Evolutionary conservation across 2,329 filamentous ascomycete species (phyloP).

Genomic region (Westerdykella sp.): DNA sequence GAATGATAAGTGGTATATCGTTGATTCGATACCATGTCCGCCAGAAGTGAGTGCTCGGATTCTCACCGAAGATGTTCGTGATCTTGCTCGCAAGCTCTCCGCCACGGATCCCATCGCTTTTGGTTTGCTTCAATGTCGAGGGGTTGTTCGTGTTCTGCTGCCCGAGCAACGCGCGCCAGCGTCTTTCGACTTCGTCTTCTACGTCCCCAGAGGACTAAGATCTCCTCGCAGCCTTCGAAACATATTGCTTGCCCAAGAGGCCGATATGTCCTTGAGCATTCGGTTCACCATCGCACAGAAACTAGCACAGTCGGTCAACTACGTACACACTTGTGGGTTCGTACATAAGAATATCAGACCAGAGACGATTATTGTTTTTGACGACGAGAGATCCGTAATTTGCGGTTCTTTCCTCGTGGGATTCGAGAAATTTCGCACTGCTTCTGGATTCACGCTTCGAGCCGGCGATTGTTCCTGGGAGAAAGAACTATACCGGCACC

Average conservation of each 20-base stretch:
- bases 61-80: slow-evolving; percentile 17
- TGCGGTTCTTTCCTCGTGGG: slow-evolving; percentile 39
- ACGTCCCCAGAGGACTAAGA: slow-evolving; percentile 3
- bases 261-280: slow-evolving; percentile 18
- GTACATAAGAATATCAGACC: slow-evolving; percentile 46
- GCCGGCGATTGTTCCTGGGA: slow-evolving; percentile 38
- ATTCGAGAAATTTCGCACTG: slow-evolving; percentile 40
- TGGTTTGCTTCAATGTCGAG: slow-evolving; percentile 27
- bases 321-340: slow-evolving; percentile 38
- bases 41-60: slow-evolving; percentile 1
- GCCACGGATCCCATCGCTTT: slow-evolving; percentile 22
- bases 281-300: slow-evolving; percentile 28
- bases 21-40: slow-evolving; percentile 6
- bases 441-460: slow-evolving; percentile 27
- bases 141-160: slow-evolving; percentile 9
- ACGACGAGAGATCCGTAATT: slow-evolving; percentile 12
- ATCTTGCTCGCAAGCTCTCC: slow-evolving; percentile 18
- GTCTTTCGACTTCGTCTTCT: slow-evolving; percentile 10
- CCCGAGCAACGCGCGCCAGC: no score
- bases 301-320: slow-evolving; percentile 34
- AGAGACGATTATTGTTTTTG: slow-evolving; percentile 36
- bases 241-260: slow-evolving; percentile 7
- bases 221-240: slow-evolving; percentile 14
- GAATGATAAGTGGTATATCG: slow-evolving; percentile 1
- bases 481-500: slow-evolving; percentile 49